These are phyloP conservation scores for Rosa persica DNA, from an alignment of 306 rosid species.

Conservation along the genomic window DNA sequence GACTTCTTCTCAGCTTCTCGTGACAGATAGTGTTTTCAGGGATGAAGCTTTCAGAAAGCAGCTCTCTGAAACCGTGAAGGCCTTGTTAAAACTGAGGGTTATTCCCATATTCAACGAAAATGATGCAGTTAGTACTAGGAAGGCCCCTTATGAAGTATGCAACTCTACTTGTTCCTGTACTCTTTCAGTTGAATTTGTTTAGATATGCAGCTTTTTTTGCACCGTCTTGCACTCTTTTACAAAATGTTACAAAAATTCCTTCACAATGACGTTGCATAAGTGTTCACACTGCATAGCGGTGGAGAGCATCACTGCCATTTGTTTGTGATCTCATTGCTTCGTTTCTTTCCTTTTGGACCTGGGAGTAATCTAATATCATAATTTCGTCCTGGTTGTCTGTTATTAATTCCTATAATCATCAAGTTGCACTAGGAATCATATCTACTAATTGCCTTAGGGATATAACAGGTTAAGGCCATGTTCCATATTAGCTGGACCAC, in stretches of 20 bases:
- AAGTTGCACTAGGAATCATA: neutral
- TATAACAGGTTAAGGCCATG: neutral
- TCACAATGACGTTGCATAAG: neutral
- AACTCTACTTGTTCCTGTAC: constrained; percentile 5
- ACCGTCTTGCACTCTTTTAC: neutral
- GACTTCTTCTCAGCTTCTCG: constrained; percentile 92
- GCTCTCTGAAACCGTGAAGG: constrained; percentile 70
- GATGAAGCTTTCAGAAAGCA: constrained; percentile 69
- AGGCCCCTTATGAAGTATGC: constrained; percentile 75
- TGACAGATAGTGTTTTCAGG: constrained; percentile 71
- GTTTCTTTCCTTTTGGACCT: neutral
- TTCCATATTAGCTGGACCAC: neutral
- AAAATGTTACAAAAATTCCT: neutral
- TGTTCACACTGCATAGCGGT: neutral
- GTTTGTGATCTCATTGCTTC: neutral
- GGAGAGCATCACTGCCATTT: neutral
- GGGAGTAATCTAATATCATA: neutral
- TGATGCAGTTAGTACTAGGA: constrained; percentile 90
- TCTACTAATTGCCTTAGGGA: neutral
- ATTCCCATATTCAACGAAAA: constrained; percentile 91
- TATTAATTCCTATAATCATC: neutral
- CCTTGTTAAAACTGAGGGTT: constrained; percentile 59
- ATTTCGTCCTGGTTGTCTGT: neutral
- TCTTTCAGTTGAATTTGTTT: neutral
- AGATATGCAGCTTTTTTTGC: neutral